These are phyloP conservation scores for Phytopythium helicoides DNA, from an alignment of 352 stramenopile genomes.

Conservation along the genomic window DNA sequence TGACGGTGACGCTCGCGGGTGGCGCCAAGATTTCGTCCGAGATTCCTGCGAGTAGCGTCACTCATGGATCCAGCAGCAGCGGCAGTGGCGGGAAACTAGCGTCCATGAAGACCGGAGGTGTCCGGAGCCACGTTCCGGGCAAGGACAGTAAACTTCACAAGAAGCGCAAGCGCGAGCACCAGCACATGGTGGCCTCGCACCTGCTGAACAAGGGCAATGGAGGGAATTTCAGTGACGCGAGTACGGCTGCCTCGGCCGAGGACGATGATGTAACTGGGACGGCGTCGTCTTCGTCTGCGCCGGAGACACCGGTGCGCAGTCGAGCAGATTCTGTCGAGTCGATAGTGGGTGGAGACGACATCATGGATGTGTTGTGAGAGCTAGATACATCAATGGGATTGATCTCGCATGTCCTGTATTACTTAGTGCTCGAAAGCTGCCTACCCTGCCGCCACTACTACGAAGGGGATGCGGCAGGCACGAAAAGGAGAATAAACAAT, in stretches of 20 bases:
- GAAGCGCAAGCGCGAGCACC: conserved; percentile 48
- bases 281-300: conserved; percentile 15
- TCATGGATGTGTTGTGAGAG: conserved; percentile 57
- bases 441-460: neutral
- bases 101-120: conserved; percentile 15
- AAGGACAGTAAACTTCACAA: conserved; percentile 35
- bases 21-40: conserved; percentile 19
- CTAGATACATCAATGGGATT: conserved; percentile 1
- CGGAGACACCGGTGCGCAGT: conserved; percentile 1
- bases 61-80: conserved; percentile 10
- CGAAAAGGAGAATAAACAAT: neutral
- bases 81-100: conserved; percentile 27
- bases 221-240: conserved; percentile 1
- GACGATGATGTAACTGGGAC: conserved; percentile 8
- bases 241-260: conserved; percentile 5
- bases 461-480: conserved; percentile 1
- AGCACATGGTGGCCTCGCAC: conserved; percentile 12
- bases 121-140: conserved; percentile 11
- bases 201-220: neutral
- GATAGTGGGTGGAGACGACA: conserved; percentile 35
- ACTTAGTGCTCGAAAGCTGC: no score
- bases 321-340: conserved; percentile 2
- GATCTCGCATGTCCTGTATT: neutral
- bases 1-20: conserved; percentile 43
- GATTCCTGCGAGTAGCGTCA: conserved; percentile 1